Evolutionary conservation across 2,329 filamentous ascomycete species (phyloP).

Genomic region (Trichoderma koningii): DNA sequence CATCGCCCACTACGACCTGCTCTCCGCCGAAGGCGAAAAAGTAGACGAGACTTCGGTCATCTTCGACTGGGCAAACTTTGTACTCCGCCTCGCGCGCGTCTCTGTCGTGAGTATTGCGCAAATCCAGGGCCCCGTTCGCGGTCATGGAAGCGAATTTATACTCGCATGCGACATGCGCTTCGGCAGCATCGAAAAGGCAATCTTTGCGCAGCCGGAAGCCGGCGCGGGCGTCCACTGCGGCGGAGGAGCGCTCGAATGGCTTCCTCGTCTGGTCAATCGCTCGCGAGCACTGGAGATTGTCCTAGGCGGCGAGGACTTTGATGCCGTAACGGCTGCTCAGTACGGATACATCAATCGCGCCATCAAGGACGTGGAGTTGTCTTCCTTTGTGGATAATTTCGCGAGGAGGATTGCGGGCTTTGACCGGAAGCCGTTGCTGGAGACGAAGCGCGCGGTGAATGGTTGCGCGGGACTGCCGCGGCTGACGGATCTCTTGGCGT

Average conservation of each 20-base stretch:
- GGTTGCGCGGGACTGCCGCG: constrained; percentile 6
- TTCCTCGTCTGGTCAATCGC: background rate
- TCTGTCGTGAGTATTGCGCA: background rate
- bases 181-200: constrained; percentile 5
- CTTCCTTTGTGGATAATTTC: constrained; percentile 7
- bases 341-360: constrained; percentile 14
- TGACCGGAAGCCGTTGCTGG: constrained; percentile 8
- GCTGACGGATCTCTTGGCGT: background rate
- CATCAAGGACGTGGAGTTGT: background rate
- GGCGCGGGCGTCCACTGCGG: background rate
- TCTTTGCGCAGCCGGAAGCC: constrained; percentile 2
- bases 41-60: background rate
- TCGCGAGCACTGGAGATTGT: constrained; percentile 12
- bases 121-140: background rate
- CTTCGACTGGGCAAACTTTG: constrained; percentile 5
- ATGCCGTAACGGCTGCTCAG: constrained; percentile 13
- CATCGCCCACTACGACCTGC: background rate
- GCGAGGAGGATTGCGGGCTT: constrained; percentile 1
- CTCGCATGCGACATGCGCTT: constrained; percentile 15
- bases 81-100: constrained; percentile 6
- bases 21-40: background rate
- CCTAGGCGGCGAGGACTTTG: background rate
- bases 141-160: constrained; percentile 3
- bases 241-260: constrained; percentile 8
- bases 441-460: constrained; percentile 6